Conservation (phyloP, 345 rosid genomes). For the Eucalyptus sideroxylon region DNA sequence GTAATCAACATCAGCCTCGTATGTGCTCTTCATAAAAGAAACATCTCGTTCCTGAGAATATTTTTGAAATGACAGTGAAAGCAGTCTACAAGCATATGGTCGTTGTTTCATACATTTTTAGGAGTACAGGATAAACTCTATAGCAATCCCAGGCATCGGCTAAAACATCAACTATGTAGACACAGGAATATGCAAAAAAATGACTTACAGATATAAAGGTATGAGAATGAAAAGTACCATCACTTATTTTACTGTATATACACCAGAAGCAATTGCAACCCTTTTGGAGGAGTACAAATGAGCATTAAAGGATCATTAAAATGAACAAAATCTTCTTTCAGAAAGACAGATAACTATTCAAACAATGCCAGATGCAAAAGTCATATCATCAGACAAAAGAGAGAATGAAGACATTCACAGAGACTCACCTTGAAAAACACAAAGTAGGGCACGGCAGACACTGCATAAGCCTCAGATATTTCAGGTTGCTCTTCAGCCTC, state of each 20-base stretch:
- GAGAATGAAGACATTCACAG: not conserved
- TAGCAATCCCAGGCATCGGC: not conserved
- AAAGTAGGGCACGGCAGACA: slow-evolving; percentile 83
- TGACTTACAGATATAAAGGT: not conserved
- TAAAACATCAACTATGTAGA: not conserved
- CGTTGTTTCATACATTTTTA: not conserved
- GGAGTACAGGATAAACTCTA: not conserved
- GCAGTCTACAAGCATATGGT: not conserved
- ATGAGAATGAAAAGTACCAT: not conserved
- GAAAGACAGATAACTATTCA: not conserved
- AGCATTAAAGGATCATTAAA: not conserved
- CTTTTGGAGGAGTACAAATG: not conserved
- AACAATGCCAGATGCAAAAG: not conserved
- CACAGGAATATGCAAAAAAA: not conserved
- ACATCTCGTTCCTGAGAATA: not conserved
- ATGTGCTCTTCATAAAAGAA: not conserved
- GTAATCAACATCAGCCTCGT: not conserved
- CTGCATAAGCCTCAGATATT: slow-evolving; percentile 73
- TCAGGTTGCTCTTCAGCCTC: slow-evolving; percentile 98
- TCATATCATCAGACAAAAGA: not conserved
- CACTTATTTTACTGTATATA: not conserved
- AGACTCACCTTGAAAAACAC: slow-evolving; percentile 71
- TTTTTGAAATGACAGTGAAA: not conserved
- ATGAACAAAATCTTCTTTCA: not conserved
- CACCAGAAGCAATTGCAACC: not conserved